A percentile compares a stretch with the other conserved stretches of the same genome.
Evolutionary conservation across 2,329 filamentous ascomycete species (phyloP).

Genomic region (Fusarium nisikadoi): DNA sequence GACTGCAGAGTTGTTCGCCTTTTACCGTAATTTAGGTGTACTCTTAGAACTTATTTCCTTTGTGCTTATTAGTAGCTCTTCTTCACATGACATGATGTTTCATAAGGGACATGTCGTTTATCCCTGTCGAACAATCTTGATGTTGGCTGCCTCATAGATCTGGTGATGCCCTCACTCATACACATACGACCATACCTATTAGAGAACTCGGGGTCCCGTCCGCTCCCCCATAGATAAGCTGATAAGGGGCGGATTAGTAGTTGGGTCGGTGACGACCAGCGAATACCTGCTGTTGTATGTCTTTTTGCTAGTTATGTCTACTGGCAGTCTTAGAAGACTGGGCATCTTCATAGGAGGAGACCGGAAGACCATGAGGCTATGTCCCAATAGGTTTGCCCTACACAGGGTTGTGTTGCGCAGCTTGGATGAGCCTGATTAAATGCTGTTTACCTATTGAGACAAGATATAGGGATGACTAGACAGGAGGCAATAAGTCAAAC

Average conservation of each 20-base stretch:
- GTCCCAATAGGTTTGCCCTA: too few species aligned
- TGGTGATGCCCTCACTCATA: not conserved
- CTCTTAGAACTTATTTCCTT: not conserved
- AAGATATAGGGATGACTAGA: not conserved
- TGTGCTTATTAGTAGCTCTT: not conserved
- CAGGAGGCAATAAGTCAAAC: not conserved
- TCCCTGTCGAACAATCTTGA: not conserved
- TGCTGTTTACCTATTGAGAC: not conserved
- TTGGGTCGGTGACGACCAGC: not conserved
- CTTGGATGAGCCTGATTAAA: not conserved
- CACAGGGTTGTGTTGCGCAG: not conserved
- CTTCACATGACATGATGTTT: not conserved
- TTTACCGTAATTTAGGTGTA: not conserved
- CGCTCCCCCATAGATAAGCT: not conserved
- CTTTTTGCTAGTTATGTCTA: not conserved
- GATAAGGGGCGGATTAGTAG: not conserved
- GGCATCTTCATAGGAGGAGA: not conserved
- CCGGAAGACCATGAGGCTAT: not conserved
- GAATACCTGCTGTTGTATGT: not conserved
- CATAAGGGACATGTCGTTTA: not conserved
- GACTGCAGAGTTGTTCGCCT: not conserved
- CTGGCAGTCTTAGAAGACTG: not conserved
- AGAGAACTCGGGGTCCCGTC: constrained; percentile 1
- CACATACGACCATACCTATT: not conserved
- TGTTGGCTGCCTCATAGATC: not conserved